These are phyloP conservation scores for Lablab purpureus DNA, from an alignment of 306 rosid genomes.

Conservation along the genomic window DNA sequence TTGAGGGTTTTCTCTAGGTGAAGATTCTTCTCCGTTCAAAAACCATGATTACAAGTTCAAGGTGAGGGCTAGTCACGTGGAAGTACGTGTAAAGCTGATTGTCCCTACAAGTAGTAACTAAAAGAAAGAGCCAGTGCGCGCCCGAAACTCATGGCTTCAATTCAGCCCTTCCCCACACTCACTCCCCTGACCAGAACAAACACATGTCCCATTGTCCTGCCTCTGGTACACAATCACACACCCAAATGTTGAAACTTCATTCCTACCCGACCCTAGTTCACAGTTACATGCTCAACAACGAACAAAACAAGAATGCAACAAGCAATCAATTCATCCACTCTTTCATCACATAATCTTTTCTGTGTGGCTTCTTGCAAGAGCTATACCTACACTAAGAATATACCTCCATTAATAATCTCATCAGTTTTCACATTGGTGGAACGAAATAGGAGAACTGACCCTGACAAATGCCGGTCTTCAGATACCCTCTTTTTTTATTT, in stretches of 20 bases:
- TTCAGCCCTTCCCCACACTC: constrained; percentile 52
- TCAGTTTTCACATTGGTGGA: background rate
- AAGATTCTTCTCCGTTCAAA: constrained; percentile 54
- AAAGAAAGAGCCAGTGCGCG: constrained; percentile 48
- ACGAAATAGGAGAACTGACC: background rate
- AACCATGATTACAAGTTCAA: constrained; percentile 61
- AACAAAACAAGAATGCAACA: background rate
- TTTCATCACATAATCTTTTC: background rate
- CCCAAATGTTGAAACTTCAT: background rate
- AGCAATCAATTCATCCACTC: background rate
- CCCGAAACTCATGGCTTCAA: constrained; percentile 67
- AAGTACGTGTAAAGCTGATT: constrained; percentile 67
- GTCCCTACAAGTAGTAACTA: constrained; percentile 58
- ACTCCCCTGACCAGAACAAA: constrained; percentile 6
- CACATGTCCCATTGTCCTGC: background rate
- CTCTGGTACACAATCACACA: constrained; percentile 13
- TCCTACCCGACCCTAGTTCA: background rate
- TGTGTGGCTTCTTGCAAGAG: background rate
- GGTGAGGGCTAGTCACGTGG: constrained; percentile 62
- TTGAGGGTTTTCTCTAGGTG: constrained; percentile 43
- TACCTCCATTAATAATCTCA: background rate
- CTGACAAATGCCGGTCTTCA: background rate
- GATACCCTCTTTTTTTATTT: background rate
- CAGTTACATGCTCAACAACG: background rate
- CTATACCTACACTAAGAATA: background rate